Evolutionary conservation across 2,329 filamentous ascomycete species (phyloP).

Genomic region (Tolypocladium endophyticum): DNA sequence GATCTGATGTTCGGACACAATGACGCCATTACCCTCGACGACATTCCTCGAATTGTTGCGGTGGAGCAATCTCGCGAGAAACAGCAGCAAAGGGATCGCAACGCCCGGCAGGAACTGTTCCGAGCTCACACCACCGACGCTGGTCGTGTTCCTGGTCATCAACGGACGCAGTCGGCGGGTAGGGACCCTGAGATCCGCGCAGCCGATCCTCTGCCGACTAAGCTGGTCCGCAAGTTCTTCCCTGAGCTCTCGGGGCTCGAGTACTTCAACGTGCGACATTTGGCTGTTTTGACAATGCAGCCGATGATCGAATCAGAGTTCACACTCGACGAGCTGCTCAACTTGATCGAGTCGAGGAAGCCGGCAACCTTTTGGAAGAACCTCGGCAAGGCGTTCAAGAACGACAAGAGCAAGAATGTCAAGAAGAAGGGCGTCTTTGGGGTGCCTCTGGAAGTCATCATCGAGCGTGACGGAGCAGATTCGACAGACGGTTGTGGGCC

Average conservation of each 20-base stretch:
- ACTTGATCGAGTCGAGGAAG: conserved; percentile 87
- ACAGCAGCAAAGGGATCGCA: conserved; percentile 52
- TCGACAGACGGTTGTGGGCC: conserved; percentile 96
- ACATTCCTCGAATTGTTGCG: conserved; percentile 91
- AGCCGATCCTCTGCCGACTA: conserved; percentile 42
- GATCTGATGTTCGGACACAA: conserved; percentile 83
- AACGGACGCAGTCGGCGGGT: conserved; percentile 47
- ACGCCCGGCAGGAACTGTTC: conserved; percentile 52
- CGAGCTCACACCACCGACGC: conserved; percentile 35
- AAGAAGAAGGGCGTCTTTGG: conserved; percentile 96
- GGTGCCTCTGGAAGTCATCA: conserved; percentile 74
- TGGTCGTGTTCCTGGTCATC: conserved; percentile 54
- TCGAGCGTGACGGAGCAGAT: conserved; percentile 89
- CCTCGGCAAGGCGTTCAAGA: conserved; percentile 92
- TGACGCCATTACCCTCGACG: conserved; percentile 86
- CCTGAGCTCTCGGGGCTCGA: conserved; percentile 91
- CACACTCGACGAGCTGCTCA: conserved; percentile 83
- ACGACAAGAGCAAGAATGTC: conserved; percentile 62
- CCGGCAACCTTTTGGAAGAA: conserved; percentile 94
- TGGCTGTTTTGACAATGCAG: conserved; percentile 91
- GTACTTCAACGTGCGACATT: conserved; percentile 93
- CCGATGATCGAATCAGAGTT: conserved; percentile 84
- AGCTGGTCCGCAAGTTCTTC: conserved; percentile 70
- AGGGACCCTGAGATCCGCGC: conserved; percentile 40
- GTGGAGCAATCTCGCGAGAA: conserved; percentile 92